A percentile compares a stretch with the other conserved stretches of the same genome.
phyloP scores from a whole-genome alignment of 2,329 filamentous ascomycete genomes.

The Aspergillus arachidicola region DNA sequence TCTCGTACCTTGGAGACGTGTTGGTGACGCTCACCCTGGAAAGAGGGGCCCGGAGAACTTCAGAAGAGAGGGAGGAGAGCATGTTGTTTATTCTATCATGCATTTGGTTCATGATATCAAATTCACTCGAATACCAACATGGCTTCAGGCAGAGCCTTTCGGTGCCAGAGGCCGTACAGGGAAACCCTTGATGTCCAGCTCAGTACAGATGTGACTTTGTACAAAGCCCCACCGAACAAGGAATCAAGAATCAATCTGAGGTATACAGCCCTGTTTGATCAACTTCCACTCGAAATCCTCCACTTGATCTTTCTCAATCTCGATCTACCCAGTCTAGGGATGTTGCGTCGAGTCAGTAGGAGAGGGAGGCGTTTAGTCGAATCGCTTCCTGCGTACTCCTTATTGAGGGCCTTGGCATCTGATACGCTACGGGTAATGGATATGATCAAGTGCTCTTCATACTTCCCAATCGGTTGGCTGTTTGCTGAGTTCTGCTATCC shows the following conservation, averaged over 20 bases:
- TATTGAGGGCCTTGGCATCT: slow-evolving; percentile 5
- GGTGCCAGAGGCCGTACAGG: background rate
- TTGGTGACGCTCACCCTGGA: background rate
- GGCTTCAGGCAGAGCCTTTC: slow-evolving; percentile 8
- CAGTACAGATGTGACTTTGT: background rate
- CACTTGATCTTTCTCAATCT: slow-evolving; percentile 10
- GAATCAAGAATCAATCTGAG: background rate
- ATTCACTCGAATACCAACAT: background rate
- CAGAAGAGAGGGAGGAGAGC: no score
- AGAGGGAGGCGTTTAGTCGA: slow-evolving; percentile 3
- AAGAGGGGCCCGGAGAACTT: background rate
- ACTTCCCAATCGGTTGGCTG: slow-evolving; percentile 10
- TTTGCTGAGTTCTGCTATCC: slow-evolving; percentile 12
- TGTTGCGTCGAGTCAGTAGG: slow-evolving; percentile 10
- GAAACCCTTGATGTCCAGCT: background rate
- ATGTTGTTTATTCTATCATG: no score
- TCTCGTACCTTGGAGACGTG: background rate
- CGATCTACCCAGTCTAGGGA: slow-evolving; percentile 6
- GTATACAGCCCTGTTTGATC: background rate
- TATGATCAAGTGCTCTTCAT: slow-evolving; percentile 1
- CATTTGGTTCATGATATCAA: background rate
- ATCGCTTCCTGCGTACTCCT: slow-evolving; percentile 8
- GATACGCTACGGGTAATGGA: slow-evolving; percentile 3
- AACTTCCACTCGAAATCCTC: slow-evolving; percentile 4
- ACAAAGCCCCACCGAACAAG: slow-evolving; percentile 2